Evolutionary conservation across 805 yeast genomes (phyloP), one percentile per base, ranked within the genome.

Genomic region (Kuraishia floccosa): DNA sequence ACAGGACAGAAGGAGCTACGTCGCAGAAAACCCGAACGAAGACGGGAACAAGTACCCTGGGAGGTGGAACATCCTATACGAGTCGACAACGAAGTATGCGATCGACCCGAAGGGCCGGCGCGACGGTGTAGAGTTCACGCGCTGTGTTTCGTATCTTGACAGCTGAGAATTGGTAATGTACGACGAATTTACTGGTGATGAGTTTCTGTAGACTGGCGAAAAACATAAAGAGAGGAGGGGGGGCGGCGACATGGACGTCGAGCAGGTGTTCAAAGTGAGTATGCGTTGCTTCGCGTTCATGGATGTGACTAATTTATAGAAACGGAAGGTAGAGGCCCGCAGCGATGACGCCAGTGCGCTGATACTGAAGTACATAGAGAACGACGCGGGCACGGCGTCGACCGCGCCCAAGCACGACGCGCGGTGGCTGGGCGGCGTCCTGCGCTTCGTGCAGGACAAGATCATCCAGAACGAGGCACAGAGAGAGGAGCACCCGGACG

Each of bases 21-120:
- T 14, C n/a, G 20, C 22, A 8, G 17, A 15, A 11, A 16, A 23
- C 11, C 12, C 19, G 12, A 7, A 17, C 28, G 9, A 8, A 15
- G 17, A 33, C 18, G 28, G 16, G 11, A 20, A 27, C 15, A 26
- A 28, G 12, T 35, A 28, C 17, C 38, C 38, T 1, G 51, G 50
- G 3, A 33, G 46, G 18, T 47, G 51, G 51, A 46, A 42, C 28
- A 30, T 46, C 17, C 11, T 36, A 5, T 46, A 46, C 32, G 25
- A 16, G 8, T 15, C 24, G 3, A 11, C 10, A 14, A 13, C 20
- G 3, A 13, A 21, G 19, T 17, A 20, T 5, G 10, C 19, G 13
- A 4, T 16, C 18, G 13, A 13, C 19, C 24, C 30, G 3, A 17
- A 13, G 23, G 30, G 30, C 20, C 18, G 12, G 13, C 22, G 18